phyloP scores from a whole-genome alignment of 2,329 filamentous ascomycete genomes.

The Myriosclerotinia curreyana region DNA sequence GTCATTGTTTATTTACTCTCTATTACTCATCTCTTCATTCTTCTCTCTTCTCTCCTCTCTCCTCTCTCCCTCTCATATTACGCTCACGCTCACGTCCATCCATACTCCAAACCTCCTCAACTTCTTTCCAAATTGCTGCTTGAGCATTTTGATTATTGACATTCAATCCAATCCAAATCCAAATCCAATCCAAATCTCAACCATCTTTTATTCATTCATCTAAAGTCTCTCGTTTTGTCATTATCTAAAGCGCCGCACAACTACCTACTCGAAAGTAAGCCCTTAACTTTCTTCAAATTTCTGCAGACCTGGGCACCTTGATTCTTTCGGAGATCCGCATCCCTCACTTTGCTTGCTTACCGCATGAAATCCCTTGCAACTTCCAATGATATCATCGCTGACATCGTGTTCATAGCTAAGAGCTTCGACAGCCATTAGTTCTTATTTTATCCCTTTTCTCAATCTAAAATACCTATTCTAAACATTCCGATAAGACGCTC shows the following conservation, averaged over 20 bases:
- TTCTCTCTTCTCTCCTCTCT: neutral
- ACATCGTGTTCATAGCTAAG: slow-evolving; percentile 8
- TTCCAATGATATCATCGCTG: slow-evolving; percentile 20
- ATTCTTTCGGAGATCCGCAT: slow-evolving; percentile 4
- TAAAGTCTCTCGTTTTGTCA: slow-evolving; percentile 8
- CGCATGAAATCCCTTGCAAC: slow-evolving; percentile 2
- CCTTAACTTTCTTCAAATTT: slow-evolving; percentile 6
- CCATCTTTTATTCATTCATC: neutral
- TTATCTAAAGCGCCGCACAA: neutral
- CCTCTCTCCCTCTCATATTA: too few relatives aligned
- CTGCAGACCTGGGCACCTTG: neutral
- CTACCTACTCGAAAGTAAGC: slow-evolving; percentile 2
- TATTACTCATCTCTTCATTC: neutral
- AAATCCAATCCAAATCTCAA: neutral
- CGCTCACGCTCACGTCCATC: too few relatives aligned
- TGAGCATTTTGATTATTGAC: neutral
- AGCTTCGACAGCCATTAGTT: slow-evolving; percentile 2
- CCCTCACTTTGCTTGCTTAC: slow-evolving; percentile 6
- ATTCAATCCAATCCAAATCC: neutral
- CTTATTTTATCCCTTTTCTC: neutral
- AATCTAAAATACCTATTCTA: neutral
- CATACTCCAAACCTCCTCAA: too few relatives aligned
- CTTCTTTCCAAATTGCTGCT: neutral
- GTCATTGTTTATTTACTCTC: neutral
- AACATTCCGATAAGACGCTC: slow-evolving; percentile 29